These are phyloP conservation scores for Eucalyptus guilfoylei DNA, from an alignment of 345 rosid genomes.

Conservation along the genomic window DNA sequence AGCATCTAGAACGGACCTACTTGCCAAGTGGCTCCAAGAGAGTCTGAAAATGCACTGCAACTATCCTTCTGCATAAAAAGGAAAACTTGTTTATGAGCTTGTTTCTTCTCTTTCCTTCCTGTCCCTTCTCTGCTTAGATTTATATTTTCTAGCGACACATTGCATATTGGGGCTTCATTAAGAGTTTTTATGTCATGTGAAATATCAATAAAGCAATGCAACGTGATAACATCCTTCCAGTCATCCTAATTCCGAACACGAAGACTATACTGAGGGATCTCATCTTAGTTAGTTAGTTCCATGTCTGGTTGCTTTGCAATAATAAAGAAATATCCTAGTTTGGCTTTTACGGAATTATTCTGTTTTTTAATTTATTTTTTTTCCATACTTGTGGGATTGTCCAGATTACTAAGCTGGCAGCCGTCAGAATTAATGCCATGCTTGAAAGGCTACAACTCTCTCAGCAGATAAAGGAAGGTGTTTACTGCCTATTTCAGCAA, in stretches of 20 bases:
- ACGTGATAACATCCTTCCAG: not conserved
- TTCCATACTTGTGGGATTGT: not conserved
- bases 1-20: not conserved
- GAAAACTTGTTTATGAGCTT: not conserved
- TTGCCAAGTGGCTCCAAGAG: not conserved
- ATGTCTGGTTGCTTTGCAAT: not conserved
- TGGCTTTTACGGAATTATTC: not conserved
- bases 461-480: conserved; percentile 62
- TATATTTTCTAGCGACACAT: not conserved
- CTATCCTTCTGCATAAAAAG: not conserved
- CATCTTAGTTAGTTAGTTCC: not conserved
- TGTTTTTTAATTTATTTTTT: not conserved
- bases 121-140: not conserved
- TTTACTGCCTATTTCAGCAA: conserved; percentile 61
- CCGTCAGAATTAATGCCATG: conserved; percentile 77
- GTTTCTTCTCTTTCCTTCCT: not conserved
- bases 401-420: conserved; percentile 79
- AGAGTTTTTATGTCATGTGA: not conserved
- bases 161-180: not conserved
- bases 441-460: conserved; percentile 74
- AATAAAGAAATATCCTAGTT: not conserved
- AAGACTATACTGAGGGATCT: not conserved
- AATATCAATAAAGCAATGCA: not conserved
- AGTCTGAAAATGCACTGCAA: not conserved
- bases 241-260: not conserved